phyloP scores from a whole-genome alignment of 768 basidiomycete genomes.

The Suillus weaverae region DNA sequence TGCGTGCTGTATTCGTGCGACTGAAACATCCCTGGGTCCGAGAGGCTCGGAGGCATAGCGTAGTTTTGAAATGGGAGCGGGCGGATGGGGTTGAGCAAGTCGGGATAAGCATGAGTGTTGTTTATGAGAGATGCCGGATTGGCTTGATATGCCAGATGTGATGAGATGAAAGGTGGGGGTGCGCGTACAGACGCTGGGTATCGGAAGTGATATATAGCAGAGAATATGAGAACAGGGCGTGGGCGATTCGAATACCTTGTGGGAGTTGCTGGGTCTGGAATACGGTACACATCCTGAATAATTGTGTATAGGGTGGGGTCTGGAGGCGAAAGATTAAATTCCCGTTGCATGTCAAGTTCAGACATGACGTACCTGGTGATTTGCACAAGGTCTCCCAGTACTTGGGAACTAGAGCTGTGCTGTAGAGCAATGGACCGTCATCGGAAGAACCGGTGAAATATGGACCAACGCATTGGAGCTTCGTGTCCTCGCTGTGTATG shows the following conservation, averaged over 20 bases:
- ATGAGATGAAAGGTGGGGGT: conserved; percentile 19
- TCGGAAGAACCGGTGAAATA: conserved; percentile 28
- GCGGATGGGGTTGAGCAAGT: background rate
- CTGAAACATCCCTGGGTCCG: background rate
- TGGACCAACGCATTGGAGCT: conserved; percentile 33
- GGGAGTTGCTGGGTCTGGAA: conserved; percentile 27
- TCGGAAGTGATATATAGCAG: conserved; percentile 58
- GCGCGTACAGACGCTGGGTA: conserved; percentile 32
- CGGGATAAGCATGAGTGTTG: conserved; percentile 6
- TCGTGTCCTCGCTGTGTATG: conserved; percentile 52
- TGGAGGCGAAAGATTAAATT: conserved; percentile 26
- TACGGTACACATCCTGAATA: conserved; percentile 55
- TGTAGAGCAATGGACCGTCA: conserved; percentile 49
- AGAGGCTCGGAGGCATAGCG: background rate
- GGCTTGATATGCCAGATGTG: background rate
- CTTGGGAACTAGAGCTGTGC: conserved; percentile 57
- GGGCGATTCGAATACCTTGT: conserved; percentile 21
- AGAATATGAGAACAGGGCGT: conserved; percentile 44
- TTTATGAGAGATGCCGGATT: background rate
- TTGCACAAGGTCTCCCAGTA: conserved; percentile 64
- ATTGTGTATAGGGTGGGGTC: conserved; percentile 70
- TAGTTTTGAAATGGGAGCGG: conserved; percentile 13
- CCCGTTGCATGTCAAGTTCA: conserved; percentile 14
- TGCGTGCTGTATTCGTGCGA: conserved; percentile 14
- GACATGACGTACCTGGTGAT: conserved; percentile 43